phyloP scores from a whole-genome alignment of 306 rosid genomes.

The Cucurbita moschata region DNA sequence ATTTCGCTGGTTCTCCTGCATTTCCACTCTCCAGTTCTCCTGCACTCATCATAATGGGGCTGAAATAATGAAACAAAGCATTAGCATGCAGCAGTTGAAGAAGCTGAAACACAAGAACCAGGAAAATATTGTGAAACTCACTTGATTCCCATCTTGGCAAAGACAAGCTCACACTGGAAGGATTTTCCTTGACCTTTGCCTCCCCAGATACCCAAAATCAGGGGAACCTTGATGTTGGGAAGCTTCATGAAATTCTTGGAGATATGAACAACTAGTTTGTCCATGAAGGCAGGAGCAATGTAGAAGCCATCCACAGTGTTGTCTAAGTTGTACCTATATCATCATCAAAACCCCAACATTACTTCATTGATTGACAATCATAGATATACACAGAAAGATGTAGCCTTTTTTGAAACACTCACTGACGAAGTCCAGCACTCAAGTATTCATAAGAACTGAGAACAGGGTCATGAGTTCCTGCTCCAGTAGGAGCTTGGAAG shows the following conservation, averaged over 20 bases:
- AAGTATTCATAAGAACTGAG: conserved; percentile 48
- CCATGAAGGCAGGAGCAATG: conserved; percentile 69
- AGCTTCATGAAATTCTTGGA: conserved; percentile 54
- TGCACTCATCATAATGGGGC: conserved; percentile 85
- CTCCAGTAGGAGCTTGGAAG: conserved; percentile 33
- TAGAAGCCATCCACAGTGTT: conserved; percentile 46
- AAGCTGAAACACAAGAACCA: neutral
- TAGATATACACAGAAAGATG: neutral
- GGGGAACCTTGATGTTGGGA: conserved; percentile 71
- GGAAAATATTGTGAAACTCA: conserved; percentile 12
- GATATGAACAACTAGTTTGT: conserved; percentile 68
- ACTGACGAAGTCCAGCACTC: conserved; percentile 45
- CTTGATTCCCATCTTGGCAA: conserved; percentile 77
- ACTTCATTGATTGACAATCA: neutral
- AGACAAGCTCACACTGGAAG: conserved; percentile 61
- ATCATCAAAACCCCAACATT: neutral
- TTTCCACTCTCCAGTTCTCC: conserved; percentile 68
- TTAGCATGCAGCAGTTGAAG: neutral
- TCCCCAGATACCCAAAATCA: conserved; percentile 54
- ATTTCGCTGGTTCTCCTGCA: conserved; percentile 63
- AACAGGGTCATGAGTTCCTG: conserved; percentile 44
- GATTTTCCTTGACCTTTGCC: conserved; percentile 33
- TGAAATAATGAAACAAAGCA: conserved; percentile 1
- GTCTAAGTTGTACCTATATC: conserved; percentile 43
- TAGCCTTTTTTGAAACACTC: neutral